These are phyloP conservation scores for Zymoseptoria crescenta DNA, from an alignment of 2,329 filamentous ascomycete species.

Conservation along the genomic window DNA sequence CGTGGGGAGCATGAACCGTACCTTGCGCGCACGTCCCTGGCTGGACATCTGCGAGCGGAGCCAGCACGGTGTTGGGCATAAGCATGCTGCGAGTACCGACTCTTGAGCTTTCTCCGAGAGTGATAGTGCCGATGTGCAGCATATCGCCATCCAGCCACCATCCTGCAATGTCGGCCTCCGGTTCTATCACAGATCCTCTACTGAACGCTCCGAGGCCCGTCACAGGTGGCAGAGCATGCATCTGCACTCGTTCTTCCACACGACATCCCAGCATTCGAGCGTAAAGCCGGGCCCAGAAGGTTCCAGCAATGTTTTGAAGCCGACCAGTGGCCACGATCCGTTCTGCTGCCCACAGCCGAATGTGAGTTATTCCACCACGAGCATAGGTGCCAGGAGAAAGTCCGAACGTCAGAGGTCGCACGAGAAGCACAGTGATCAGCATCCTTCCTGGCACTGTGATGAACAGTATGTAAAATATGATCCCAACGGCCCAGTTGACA, in stretches of 20 bases:
- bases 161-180: constrained; percentile 3
- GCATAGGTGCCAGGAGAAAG: constrained; percentile 2
- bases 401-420: background rate
- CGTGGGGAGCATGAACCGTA: background rate
- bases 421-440: background rate
- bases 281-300: constrained; percentile 2
- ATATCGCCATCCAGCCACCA: constrained; percentile 7
- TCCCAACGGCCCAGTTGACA: constrained; percentile 1
- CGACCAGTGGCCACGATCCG: constrained; percentile 3
- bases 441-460: constrained; percentile 2
- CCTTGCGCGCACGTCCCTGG: constrained; percentile 2
- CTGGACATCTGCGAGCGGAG: constrained; percentile 2
- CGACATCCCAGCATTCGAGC: constrained; percentile 4
- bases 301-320: constrained; percentile 1
- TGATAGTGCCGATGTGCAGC: constrained; percentile 4
- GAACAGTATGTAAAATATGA: constrained; percentile 1
- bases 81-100: constrained; percentile 3
- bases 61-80: constrained; percentile 2
- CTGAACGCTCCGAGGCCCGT: constrained; percentile 3
- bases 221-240: constrained; percentile 3
- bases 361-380: constrained; percentile 2
- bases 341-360: constrained; percentile 6
- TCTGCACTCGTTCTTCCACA: constrained; percentile 1
- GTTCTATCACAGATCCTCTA: constrained; percentile 2
- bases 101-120: background rate